These are phyloP conservation scores for Reutealis trisperma DNA, from an alignment of 345 rosid genomes.

Conservation along the genomic window DNA sequence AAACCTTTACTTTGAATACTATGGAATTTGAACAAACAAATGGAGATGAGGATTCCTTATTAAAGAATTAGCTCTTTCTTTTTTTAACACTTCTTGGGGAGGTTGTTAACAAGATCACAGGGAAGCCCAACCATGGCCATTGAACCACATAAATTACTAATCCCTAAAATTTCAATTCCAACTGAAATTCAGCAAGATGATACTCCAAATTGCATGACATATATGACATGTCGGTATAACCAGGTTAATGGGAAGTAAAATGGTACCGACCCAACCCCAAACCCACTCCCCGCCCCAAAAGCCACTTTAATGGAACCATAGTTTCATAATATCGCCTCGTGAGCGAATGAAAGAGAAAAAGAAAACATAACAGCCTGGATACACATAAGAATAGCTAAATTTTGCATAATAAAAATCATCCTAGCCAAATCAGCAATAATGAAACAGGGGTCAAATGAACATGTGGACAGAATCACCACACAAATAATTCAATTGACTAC, in stretches of 20 bases:
- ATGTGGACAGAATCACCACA: constrained; percentile 14
- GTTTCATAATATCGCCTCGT: neutral
- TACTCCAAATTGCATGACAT: neutral
- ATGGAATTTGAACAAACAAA: neutral
- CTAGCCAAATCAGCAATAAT: neutral
- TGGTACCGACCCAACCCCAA: neutral
- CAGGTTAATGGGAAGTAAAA: neutral
- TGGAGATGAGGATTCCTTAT: neutral
- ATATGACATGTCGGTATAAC: neutral
- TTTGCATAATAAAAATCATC: neutral
- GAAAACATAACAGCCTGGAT: neutral
- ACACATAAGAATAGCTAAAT: neutral
- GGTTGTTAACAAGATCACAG: neutral
- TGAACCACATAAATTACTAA: neutral
- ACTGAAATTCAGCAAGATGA: neutral
- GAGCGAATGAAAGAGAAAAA: neutral
- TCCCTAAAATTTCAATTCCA: neutral
- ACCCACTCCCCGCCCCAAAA: too few species aligned
- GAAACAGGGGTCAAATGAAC: constrained; percentile 2
- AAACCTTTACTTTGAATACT: neutral
- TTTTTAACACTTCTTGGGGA: neutral
- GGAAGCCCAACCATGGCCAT: neutral
- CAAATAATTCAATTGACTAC: constrained; percentile 17
- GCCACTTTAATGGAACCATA: neutral
- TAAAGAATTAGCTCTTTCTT: neutral